Base-by-base conservation (phyloP, 257 asterid species). In the Solanum neorickii region DNA sequence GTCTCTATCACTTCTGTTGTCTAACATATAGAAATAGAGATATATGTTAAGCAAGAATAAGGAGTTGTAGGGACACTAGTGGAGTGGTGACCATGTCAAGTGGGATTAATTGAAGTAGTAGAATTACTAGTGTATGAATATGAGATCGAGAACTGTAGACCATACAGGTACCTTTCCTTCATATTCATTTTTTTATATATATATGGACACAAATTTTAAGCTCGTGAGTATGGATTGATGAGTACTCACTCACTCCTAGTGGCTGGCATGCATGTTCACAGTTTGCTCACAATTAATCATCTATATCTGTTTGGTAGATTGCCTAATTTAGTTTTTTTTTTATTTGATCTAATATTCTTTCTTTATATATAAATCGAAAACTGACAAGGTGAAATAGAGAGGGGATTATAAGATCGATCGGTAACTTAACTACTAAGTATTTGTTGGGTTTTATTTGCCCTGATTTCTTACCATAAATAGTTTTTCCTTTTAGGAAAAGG, bases 141-240 rank as follows among this genome's bases (percentile, higher is more conserved):
- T 87, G 29, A 37, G 74, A 33, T 33, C 35, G 35, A 56, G 82
- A 85, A 89, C 78, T 88, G 77, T 77, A 88, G 83, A 87, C 93
- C 94, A 87, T 90, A 86, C 52, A 88, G 42, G 90, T 90, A 84
- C 74, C 90, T 90, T 62, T 91, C 92, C 47, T 90, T 87, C 21
- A 65, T 62, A 62, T 66, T 49, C 23, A 39, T 68, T 29, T 68
- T 3, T 62, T 3, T 25, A 37, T 29, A 9, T 65, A 60, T 42
- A 39, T 31, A 82, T 82, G 69, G 69, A 49, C 46, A 82, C 69
- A 82, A 78, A 85, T 65, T 59, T 82, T 88, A 88, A 59, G 86
- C 84, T 87, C 70, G 75, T 86, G 87, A 78, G 74, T 83, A 70
- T 76, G 84, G 68, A 72, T 68, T 16, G 13, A 16, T 86, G 62